These are phyloP conservation scores for Pyricularia pennisetigena DNA, from an alignment of 2,329 filamentous ascomycete species.

Conservation along the genomic window DNA sequence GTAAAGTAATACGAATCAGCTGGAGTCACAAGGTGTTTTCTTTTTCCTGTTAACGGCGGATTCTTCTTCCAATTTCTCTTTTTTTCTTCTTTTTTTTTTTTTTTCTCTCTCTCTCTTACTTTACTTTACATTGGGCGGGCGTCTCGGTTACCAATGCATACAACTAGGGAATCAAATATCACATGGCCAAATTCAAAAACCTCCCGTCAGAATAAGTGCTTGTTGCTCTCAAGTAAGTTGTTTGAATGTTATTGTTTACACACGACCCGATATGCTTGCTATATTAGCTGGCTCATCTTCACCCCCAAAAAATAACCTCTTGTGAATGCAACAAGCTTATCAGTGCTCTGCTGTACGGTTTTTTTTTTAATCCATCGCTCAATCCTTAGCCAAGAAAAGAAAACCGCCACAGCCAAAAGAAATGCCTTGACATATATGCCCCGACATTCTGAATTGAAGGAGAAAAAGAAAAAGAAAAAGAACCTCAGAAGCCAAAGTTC, in stretches of 20 bases:
- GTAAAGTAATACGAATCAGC: background rate
- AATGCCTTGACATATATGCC: background rate
- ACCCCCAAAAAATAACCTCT: background rate
- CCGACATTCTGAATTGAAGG: background rate
- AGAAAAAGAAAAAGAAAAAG: background rate
- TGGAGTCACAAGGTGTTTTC: background rate
- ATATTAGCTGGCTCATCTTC: background rate
- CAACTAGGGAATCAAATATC: background rate
- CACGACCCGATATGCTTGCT: background rate
- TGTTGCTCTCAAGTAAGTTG: background rate
- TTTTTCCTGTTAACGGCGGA: background rate
- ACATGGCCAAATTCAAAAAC: background rate
- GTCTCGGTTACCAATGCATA: background rate
- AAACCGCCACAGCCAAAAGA: background rate
- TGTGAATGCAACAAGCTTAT: background rate
- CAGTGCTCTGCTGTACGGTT: background rate
- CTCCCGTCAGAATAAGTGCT: background rate
- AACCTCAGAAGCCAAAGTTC: background rate
- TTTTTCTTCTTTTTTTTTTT: background rate
- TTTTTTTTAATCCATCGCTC: background rate
- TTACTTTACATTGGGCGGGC: background rate
- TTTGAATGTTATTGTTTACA: background rate
- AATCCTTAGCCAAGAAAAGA: background rate
- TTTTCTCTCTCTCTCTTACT: too few relatives aligned
- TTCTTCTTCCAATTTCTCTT: background rate